Percentiles rank a stretch among this genome's conserved stretches.
Conservation (phyloP, 2,329 filamentous ascomycete genomes). For the Penicillium nordicum region DNA sequence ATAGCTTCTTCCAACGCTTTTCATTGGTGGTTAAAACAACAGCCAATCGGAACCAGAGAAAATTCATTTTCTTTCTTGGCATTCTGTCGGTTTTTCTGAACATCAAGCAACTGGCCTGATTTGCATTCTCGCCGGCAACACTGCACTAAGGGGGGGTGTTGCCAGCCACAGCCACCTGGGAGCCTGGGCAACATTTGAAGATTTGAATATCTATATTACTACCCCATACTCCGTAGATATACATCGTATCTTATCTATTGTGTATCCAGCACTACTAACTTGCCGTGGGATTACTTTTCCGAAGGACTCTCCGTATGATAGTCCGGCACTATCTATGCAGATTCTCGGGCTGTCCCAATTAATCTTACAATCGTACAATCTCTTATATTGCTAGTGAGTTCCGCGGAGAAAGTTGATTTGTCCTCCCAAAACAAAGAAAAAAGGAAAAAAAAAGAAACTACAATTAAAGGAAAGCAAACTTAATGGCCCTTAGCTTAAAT, state of each 20-base stretch:
- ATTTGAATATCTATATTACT: neutral
- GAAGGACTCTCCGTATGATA: neutral
- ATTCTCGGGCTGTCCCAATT: neutral
- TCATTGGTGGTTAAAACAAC: neutral
- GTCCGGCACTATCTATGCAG: neutral
- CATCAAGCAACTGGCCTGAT: neutral
- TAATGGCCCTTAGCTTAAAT: neutral
- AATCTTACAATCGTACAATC: neutral
- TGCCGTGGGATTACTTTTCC: neutral
- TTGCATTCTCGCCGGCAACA: neutral
- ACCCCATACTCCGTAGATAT: neutral
- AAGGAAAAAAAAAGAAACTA: neutral
- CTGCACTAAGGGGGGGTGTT: neutral
- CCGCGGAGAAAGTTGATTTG: neutral
- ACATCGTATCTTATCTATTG: neutral
- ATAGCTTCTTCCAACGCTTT: neutral
- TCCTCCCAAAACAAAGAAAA: neutral
- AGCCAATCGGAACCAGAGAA: neutral
- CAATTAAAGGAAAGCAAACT: neutral
- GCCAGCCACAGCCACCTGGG: neutral
- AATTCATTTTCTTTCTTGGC: neutral
- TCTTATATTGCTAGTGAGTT: neutral
- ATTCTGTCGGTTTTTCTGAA: neutral
- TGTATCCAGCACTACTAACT: neutral
- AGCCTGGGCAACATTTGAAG: neutral